A percentile compares a stretch with the other conserved stretches of the same genome.
Evolutionary conservation across 2,329 filamentous ascomycete genomes (phyloP).

Genomic region (Xylariaceae sp.): DNA sequence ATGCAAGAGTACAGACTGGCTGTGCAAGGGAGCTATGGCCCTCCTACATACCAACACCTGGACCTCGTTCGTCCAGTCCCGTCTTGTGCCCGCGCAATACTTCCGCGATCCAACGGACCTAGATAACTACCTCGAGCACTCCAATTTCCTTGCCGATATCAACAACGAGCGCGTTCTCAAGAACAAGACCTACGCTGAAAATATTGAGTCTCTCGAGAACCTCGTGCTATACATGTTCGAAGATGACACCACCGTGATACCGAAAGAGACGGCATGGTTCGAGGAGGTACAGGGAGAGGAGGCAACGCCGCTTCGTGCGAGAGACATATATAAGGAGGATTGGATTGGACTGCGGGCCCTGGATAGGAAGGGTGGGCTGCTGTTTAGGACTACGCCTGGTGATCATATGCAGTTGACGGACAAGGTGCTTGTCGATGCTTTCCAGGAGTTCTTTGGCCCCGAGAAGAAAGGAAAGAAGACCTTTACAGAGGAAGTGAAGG

Average conservation of each 20-base stretch:
- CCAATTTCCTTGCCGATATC: conserved; percentile 90
- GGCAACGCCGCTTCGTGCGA: conserved; percentile 64
- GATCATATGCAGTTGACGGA: conserved; percentile 80
- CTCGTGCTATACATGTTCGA: conserved; percentile 90
- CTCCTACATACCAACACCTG: conserved; percentile 79
- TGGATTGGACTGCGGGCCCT: conserved; percentile 84
- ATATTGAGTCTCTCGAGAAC: conserved; percentile 67
- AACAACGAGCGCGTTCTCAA: conserved; percentile 85
- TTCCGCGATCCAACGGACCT: conserved; percentile 71
- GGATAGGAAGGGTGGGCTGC: conserved; percentile 74
- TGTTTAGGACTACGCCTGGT: conserved; percentile 71
- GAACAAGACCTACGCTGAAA: conserved; percentile 70
- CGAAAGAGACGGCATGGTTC: conserved; percentile 91
- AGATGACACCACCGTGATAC: conserved; percentile 80
- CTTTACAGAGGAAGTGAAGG: no score
- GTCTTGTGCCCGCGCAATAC: conserved; percentile 91
- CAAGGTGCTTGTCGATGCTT: conserved; percentile 62
- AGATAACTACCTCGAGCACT: conserved; percentile 71
- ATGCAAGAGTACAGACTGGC: conserved; percentile 69
- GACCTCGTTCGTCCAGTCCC: conserved; percentile 71
- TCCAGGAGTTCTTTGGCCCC: conserved; percentile 65
- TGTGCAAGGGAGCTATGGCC: conserved; percentile 78
- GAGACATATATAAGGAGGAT: conserved; percentile 79
- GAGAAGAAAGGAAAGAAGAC: conserved; percentile 29
- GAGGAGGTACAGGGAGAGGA: conserved; percentile 75